phyloP scores from a whole-genome alignment of 192 early-diverging fungal genomes.

The Coemansia sp. region DNA sequence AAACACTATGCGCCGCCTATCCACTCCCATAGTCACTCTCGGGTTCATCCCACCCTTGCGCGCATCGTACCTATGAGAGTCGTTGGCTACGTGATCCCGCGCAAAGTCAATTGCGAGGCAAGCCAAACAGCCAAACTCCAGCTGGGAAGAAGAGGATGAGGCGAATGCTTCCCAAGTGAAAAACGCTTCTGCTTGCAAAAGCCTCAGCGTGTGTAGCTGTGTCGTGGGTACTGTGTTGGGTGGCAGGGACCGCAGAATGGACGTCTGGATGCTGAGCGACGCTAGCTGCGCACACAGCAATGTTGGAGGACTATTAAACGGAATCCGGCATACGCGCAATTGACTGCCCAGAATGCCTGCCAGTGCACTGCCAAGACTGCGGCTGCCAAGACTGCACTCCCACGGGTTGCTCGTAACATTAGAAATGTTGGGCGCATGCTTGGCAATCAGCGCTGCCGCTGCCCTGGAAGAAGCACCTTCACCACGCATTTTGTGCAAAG shows the following conservation, averaged over 20 bases:
- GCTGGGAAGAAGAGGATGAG: not conserved
- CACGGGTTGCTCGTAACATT: constrained; percentile 10
- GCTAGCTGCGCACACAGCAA: not conserved
- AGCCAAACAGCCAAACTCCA: constrained; percentile 13
- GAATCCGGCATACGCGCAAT: not conserved
- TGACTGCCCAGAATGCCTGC: constrained; percentile 1
- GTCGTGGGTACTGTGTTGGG: not conserved
- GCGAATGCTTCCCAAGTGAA: constrained; percentile 38
- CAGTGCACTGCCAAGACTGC: constrained; percentile 5
- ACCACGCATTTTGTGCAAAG: not conserved
- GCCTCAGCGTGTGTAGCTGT: constrained; percentile 14
- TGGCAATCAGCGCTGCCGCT: not conserved
- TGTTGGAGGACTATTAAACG: not conserved
- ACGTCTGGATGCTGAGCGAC: constrained; percentile 22
- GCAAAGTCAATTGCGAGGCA: constrained; percentile 32
- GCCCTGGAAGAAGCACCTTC: too few relatives aligned
- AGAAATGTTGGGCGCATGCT: constrained; percentile 6
- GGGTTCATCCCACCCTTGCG: not conserved
- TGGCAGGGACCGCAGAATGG: constrained; percentile 7
- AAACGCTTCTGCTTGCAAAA: constrained; percentile 24
- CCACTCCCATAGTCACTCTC: constrained; percentile 32
- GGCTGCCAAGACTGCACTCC: constrained; percentile 16
- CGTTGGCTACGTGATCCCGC: constrained; percentile 32
- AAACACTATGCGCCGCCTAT: constrained; percentile 11
- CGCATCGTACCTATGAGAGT: constrained; percentile 19